phyloP scores from a whole-genome alignment of 2,329 filamentous ascomycete genomes.

The Fusarium staphyleae region DNA sequence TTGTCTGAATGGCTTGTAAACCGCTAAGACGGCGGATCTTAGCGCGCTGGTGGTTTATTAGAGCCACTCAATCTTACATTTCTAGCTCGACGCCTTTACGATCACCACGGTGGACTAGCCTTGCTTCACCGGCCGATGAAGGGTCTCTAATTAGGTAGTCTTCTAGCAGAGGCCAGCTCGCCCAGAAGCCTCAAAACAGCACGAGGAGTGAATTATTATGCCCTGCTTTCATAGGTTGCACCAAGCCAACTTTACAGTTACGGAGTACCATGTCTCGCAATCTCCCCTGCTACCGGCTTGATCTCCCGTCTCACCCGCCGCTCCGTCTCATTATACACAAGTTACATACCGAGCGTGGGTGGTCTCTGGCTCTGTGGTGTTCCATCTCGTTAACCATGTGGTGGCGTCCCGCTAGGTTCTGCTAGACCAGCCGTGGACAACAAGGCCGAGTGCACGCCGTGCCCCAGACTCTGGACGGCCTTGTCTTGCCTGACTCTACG shows the following conservation, averaged over 20 bases:
- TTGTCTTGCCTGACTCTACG: constrained; percentile 33
- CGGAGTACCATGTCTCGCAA: constrained; percentile 18
- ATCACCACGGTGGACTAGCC: constrained; percentile 19
- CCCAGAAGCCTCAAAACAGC: background rate
- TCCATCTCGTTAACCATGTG: constrained; percentile 18
- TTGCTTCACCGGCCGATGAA: constrained; percentile 4
- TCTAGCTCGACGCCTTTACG: constrained; percentile 23
- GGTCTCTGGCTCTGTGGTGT: constrained; percentile 5
- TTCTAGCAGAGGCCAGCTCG: too few relatives aligned
- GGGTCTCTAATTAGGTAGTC: constrained; percentile 4
- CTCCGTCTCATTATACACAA: constrained; percentile 1
- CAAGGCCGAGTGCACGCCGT: constrained; percentile 25
- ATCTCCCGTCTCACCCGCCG: constrained; percentile 22
- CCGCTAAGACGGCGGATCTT: constrained; percentile 15
- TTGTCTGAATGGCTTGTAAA: background rate
- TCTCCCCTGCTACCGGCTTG: constrained; percentile 30
- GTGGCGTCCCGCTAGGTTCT: constrained; percentile 34
- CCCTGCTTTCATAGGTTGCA: constrained; percentile 21
- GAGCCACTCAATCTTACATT: constrained; percentile 33
- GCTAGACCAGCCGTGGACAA: constrained; percentile 34
- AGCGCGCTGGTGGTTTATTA: background rate
- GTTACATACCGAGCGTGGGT: too few relatives aligned
- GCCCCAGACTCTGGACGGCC: constrained; percentile 22
- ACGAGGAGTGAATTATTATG: constrained; percentile 8
- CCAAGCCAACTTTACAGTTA: constrained; percentile 20